A percentile compares a stretch with the other conserved stretches of the same genome.
Conservation (phyloP, 2,329 filamentous ascomycete species). For the Trichophyton rubrum region DNA sequence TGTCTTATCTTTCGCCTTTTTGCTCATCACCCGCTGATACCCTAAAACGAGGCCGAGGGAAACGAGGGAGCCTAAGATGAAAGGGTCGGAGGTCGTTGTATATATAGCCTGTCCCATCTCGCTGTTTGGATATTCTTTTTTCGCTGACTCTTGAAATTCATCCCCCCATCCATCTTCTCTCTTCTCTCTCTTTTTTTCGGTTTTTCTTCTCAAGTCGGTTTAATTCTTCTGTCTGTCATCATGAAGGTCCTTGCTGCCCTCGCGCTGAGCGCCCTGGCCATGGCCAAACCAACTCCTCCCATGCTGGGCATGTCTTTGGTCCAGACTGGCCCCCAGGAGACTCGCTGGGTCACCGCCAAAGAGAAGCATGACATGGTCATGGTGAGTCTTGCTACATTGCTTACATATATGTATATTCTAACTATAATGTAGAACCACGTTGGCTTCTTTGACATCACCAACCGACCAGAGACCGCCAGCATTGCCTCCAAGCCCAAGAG, state of each 20-base stretch:
- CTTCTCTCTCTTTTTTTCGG: background rate
- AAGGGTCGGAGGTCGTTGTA: background rate
- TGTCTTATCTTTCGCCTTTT: too few relatives aligned
- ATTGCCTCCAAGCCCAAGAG: background rate
- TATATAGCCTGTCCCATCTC: background rate
- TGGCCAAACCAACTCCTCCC: constrained; percentile 21
- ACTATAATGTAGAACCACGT: constrained; percentile 51
- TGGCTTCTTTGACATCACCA: constrained; percentile 91
- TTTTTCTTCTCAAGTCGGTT: background rate
- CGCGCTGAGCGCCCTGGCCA: constrained; percentile 19
- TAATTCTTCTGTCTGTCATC: background rate
- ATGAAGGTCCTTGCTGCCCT: constrained; percentile 29
- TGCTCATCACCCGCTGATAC: constrained; percentile 1
- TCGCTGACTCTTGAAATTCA: background rate
- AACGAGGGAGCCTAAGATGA: background rate
- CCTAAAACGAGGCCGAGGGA: background rate
- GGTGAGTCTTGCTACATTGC: constrained; percentile 36
- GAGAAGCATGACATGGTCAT: constrained; percentile 86
- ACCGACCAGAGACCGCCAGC: constrained; percentile 25
- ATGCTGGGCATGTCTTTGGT: constrained; percentile 47
- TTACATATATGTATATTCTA: background rate
- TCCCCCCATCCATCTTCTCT: background rate
- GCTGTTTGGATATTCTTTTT: background rate
- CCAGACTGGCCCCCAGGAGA: constrained; percentile 69
- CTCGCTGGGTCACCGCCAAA: constrained; percentile 78